phyloP scores from a whole-genome alignment of 768 basidiomycete genomes.

The Sarcodon sp. region DNA sequence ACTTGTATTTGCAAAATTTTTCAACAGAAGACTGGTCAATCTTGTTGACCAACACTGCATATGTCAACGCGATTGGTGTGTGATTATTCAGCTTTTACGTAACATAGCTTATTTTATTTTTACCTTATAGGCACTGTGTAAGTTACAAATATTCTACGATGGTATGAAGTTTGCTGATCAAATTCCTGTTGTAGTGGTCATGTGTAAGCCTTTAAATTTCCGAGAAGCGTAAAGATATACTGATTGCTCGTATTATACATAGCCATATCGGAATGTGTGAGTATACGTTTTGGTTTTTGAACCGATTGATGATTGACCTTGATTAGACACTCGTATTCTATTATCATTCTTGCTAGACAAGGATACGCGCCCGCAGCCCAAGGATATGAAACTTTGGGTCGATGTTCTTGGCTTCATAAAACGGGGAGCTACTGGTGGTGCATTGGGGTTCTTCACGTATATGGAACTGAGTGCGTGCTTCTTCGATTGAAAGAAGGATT shows the following conservation, averaged over 20 bases:
- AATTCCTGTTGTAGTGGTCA: constrained; percentile 19
- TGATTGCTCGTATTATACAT: background rate
- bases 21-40: constrained; percentile 39
- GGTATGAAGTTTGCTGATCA: background rate
- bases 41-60: constrained; percentile 37
- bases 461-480: constrained; percentile 34
- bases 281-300: constrained; percentile 5
- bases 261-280: constrained; percentile 44
- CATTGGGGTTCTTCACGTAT: constrained; percentile 44
- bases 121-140: constrained; percentile 13
- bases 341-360: constrained; percentile 33
- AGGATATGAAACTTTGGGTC: constrained; percentile 47
- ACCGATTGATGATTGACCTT: background rate
- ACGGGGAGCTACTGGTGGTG: constrained; percentile 30
- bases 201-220: constrained; percentile 20
- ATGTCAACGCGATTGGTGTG: constrained; percentile 35
- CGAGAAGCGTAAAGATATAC: background rate
- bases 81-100: background rate
- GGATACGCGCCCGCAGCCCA: constrained; percentile 27
- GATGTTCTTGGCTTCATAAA: constrained; percentile 38
- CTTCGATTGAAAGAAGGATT: background rate
- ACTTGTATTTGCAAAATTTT: constrained; percentile 44
- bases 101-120: too few relatives aligned
- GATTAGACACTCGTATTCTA: constrained; percentile 32
- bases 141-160: constrained; percentile 2